Base-by-base conservation (phyloP, 257 asterid species). In the Solanum tacnaense region DNA sequence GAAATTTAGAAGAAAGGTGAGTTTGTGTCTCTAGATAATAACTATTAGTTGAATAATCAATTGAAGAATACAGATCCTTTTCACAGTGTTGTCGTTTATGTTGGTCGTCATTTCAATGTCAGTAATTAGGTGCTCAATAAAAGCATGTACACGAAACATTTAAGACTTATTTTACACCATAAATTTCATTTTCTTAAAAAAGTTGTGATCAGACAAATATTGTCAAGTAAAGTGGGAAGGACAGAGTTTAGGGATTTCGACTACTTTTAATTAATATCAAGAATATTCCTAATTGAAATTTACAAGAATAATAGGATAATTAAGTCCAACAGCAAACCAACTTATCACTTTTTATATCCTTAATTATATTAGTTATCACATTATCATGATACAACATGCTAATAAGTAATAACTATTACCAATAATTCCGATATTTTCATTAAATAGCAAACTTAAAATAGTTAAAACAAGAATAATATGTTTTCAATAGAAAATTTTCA, bases 1-100 rank as follows among this genome's bases (percentile, higher is more conserved):
- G 0, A 1, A 52, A 52, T 52, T 0, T 0, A 2, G 21, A 52
- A 52, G 0, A 52, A 52, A 52, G 0, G n/a, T 52, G n/a, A 52
- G 1, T 52, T 5, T 49, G 0, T 52, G 10, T 52, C 4, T 6
- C 4, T 46, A 13, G 2, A 46, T 46, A 4, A 11, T 44, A 44
- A 12, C 0, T 44, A 39, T 39, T 39, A 9, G 44, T 2, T 39
- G 44, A 39, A 44, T 44, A 13, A 44, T 0, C 5, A 44, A 44
- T 44, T 12, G 2, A 44, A 41, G 49, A 41, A 41, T 41, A 44
- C 5, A 4, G 1, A 44, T 11, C 1, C 0, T 46, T 11, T 56
- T 20, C 13, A 56, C 5, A 21, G 0, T 21, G 9, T 18, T 21
- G 1, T 21, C 13, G 13, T 21, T 60, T 1, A 60, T 60, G 4